Evolutionary conservation across 2,329 filamentous ascomycete species (phyloP), one percentile per base, ranked within the genome.

Genomic region (Pseudocercospora musae): DNA sequence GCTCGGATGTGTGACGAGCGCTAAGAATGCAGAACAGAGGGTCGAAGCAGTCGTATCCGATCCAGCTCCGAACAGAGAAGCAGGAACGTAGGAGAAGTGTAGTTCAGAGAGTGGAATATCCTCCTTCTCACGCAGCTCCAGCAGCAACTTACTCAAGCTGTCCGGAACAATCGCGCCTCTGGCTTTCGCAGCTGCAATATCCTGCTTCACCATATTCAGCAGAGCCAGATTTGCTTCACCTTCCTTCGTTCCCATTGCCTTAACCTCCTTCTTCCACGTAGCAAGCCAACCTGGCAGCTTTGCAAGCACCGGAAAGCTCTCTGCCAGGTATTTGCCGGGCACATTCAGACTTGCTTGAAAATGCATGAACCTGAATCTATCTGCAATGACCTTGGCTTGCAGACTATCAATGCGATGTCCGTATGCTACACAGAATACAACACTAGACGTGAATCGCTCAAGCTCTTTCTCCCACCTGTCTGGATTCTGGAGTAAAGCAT

Each of bases 391-490:
- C 58, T 78, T 72, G 5, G 82, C 76, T 21, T 81, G 75, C 20
- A 80, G 67, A 1, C 80, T 79, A 62, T 83, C 79, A 58, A 82
- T 79, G 6, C 81, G 78, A 60, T 81, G 80, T 0, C 82, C 81
- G 65, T 83, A 84, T 4, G 80, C 76, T 3, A 83, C 79, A 4
- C 78, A 80, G 63, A 83, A 81, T 5, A 82, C 80, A 31, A 84
- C 75, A 63, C 78, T 80, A 1, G 78, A 77, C 0, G 81, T 81
- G 65, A 81, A 84, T 0, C 79, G 75, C 66, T 82, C 78, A 23
- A 83, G 75, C 18, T 78, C 73, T 54, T 78, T 76, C 63, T 81
- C 80, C 73, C 81, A 83, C 23, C 76, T 75, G 1, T 66, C 59
- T 0, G 79, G 75, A 4, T 72, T 72, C 3, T 71, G 60, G 11